Evolutionary conservation across 164 flowering plant genomes (phyloP).

Genomic region (Malania oleifera): DNA sequence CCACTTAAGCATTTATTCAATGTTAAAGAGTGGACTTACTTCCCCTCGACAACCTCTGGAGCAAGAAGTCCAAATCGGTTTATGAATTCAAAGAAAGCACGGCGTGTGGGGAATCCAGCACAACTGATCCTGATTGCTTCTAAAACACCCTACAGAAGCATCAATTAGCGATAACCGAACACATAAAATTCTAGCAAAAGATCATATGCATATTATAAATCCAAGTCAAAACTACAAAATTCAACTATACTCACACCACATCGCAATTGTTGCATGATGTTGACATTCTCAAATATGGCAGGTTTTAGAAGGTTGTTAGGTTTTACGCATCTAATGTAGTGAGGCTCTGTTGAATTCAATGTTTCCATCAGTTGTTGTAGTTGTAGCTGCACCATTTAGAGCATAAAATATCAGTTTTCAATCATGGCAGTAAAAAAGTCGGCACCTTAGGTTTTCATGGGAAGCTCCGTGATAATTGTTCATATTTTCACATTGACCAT

Average conservation of each 20-base stretch:
- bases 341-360: slow-evolving; percentile 68
- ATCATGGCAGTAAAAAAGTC: background rate
- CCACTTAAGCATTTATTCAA: background rate
- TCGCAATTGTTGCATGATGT: slow-evolving; percentile 72
- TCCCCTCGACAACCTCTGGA: slow-evolving; percentile 53
- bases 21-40: slow-evolving; percentile 30
- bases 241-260: slow-evolving; percentile 61
- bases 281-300: slow-evolving; percentile 65
- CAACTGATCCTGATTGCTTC: slow-evolving; percentile 82
- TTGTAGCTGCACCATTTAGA: slow-evolving; percentile 54
- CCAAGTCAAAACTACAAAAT: background rate
- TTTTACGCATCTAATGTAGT: slow-evolving; percentile 75
- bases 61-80: slow-evolving; percentile 74
- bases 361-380: slow-evolving; percentile 69
- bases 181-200: background rate
- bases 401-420: slow-evolving; percentile 6
- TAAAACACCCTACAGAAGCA: slow-evolving; percentile 57
- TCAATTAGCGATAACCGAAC: background rate
- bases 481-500: background rate
- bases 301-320: slow-evolving; percentile 71
- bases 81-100: slow-evolving; percentile 66
- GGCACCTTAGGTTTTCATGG: background rate
- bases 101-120: slow-evolving; percentile 79
- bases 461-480: background rate
- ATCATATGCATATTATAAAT: background rate